Conservation (phyloP, 192 early-diverging fungal genomes). For the Spizellomyces punctatus region DNA sequence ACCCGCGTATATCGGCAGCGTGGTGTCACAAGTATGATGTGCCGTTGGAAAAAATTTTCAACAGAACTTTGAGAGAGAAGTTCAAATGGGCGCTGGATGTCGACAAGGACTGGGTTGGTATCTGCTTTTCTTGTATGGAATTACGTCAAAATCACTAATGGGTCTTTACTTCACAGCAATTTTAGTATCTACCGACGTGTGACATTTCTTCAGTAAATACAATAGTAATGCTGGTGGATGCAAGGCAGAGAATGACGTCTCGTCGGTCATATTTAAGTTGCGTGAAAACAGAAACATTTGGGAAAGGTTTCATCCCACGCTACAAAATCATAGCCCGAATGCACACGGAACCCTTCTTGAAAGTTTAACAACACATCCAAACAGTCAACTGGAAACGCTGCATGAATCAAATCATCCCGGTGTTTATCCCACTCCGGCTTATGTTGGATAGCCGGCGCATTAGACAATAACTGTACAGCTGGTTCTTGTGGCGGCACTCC, state of each 20-base stretch:
- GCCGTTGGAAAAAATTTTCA: constrained; percentile 91
- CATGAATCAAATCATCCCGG: not conserved
- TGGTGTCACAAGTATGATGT: constrained; percentile 92
- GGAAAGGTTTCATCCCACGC: too few species aligned
- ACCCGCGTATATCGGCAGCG: constrained; percentile 91
- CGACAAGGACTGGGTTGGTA: constrained; percentile 22
- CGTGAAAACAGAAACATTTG: too few species aligned
- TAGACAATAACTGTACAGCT: constrained; percentile 51
- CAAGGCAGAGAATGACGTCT: too few species aligned
- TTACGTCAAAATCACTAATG: not conserved
- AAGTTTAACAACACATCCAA: too few species aligned
- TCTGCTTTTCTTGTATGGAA: not conserved
- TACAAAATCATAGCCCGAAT: too few species aligned
- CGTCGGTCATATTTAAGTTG: too few species aligned
- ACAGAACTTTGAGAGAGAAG: constrained; percentile 87
- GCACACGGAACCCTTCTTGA: too few species aligned
- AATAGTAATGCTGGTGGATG: too few species aligned
- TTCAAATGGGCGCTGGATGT: constrained; percentile 87
- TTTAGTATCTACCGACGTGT: too few species aligned
- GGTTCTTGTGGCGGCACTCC: constrained; percentile 52
- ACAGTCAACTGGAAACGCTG: not conserved
- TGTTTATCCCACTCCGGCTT: not conserved
- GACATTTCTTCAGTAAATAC: too few species aligned
- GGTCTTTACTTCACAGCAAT: too few species aligned
- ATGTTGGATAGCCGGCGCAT: not conserved